Evolutionary conservation across 2,329 filamentous ascomycete species (phyloP).

Genomic region (Pseudogymnoascus sp.): DNA sequence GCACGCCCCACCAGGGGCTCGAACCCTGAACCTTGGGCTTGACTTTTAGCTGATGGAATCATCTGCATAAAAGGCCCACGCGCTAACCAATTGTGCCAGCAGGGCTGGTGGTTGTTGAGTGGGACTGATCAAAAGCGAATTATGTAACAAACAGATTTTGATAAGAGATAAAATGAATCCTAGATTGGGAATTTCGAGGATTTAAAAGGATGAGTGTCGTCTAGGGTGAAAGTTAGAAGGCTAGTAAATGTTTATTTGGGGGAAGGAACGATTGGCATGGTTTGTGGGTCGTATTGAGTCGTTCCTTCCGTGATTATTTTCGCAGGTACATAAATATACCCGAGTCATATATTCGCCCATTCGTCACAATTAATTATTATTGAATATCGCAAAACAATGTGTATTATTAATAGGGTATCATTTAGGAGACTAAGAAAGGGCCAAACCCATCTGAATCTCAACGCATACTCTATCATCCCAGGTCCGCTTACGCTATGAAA

Average conservation of each 20-base stretch:
- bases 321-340: not conserved
- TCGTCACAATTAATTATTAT: not conserved
- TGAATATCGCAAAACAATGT: not conserved
- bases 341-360: not conserved
- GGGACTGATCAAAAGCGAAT: not conserved
- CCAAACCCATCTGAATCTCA: not conserved
- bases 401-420: not conserved
- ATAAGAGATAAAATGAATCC: not conserved
- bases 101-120: slow-evolving; percentile 1
- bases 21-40: slow-evolving; percentile 7
- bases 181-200: not conserved
- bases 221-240: not conserved
- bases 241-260: not conserved
- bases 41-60: slow-evolving; percentile 1
- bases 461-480: not conserved
- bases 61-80: slow-evolving; percentile 5
- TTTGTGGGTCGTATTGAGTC: not conserved
- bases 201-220: not conserved
- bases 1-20: slow-evolving; percentile 4
- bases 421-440: not conserved
- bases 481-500: not conserved
- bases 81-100: slow-evolving; percentile 7
- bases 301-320: not conserved
- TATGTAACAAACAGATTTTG: not conserved
- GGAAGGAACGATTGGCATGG: not conserved